Conservation (phyloP, 371 early-diverging fungal species). For the Phascolomyces articulosus region DNA sequence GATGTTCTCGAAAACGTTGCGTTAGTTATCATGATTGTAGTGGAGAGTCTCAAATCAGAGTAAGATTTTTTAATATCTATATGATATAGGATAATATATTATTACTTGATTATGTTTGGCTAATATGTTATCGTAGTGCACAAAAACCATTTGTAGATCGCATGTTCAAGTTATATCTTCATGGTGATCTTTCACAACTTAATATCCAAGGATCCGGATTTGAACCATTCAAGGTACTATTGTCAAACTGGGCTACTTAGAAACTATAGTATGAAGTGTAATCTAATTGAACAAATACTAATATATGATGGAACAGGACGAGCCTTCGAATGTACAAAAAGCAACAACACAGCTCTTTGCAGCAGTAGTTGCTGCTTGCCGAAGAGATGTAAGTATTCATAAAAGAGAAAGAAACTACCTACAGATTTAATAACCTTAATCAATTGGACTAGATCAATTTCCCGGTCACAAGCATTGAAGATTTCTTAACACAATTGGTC, state of each 20-base stretch:
- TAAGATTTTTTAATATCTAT: slow-evolving; percentile 26
- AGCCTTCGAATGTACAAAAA: slow-evolving; percentile 45
- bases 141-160: slow-evolving; percentile 54
- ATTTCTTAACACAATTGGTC: slow-evolving; percentile 51
- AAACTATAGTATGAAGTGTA: too few species aligned
- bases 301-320: slow-evolving; percentile 10
- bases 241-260: not conserved
- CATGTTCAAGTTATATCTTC: slow-evolving; percentile 50
- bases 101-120: not conserved
- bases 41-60: slow-evolving; percentile 48
- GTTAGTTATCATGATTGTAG: slow-evolving; percentile 49
- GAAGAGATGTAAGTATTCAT: slow-evolving; percentile 58
- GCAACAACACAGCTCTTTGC: slow-evolving; percentile 52
- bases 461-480: slow-evolving; percentile 54
- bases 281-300: too few species aligned
- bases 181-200: slow-evolving; percentile 42
- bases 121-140: slow-evolving; percentile 22
- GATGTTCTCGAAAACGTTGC: slow-evolving; percentile 42
- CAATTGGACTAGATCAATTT: slow-evolving; percentile 32
- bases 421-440: not conserved
- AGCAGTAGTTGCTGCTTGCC: slow-evolving; percentile 56
- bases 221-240: slow-evolving; percentile 25
- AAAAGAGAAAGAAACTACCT: too few species aligned
- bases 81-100: too few species aligned
- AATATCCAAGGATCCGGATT: slow-evolving; percentile 14